These are phyloP conservation scores for Cadophora luteo-olivacea DNA, from an alignment of 2,329 filamentous ascomycete genomes.

Conservation along the genomic window DNA sequence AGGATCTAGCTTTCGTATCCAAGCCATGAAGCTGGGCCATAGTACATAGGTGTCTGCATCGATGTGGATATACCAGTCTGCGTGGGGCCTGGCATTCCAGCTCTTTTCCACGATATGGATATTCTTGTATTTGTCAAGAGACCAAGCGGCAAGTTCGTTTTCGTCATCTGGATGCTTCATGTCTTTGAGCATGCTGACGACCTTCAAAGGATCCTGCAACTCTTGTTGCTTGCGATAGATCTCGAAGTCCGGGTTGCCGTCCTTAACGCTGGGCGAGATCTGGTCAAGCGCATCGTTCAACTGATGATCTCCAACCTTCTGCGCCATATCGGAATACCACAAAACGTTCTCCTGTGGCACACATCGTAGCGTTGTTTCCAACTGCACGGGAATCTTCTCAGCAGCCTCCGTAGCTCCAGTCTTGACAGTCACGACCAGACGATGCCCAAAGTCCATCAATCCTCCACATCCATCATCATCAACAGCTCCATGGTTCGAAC, in stretches of 20 bases:
- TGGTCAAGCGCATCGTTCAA: constrained; percentile 52
- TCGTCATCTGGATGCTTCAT: constrained; percentile 37
- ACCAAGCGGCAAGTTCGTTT: constrained; percentile 53
- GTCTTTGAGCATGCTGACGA: constrained; percentile 47
- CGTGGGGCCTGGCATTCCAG: constrained; percentile 56
- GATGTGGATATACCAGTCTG: constrained; percentile 65
- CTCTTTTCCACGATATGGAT: constrained; percentile 63
- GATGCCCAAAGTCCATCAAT: background rate
- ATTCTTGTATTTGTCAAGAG: constrained; percentile 67
- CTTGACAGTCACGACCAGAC: constrained; percentile 56
- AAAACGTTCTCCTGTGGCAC: constrained; percentile 51
- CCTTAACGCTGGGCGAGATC: constrained; percentile 39
- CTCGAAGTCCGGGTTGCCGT: constrained; percentile 56
- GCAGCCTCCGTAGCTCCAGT: constrained; percentile 62
- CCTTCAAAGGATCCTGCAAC: constrained; percentile 52
- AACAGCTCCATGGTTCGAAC: background rate
- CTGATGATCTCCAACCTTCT: constrained; percentile 52
- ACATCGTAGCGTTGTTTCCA: constrained; percentile 58
- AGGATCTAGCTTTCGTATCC: constrained; percentile 27
- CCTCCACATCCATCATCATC: constrained; percentile 1
- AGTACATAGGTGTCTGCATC: constrained; percentile 65
- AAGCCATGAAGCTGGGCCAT: constrained; percentile 53
- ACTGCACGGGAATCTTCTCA: constrained; percentile 57
- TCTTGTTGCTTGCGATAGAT: constrained; percentile 49
- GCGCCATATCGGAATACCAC: constrained; percentile 63